Evolutionary conservation across 305 asterid genomes (phyloP).

Genomic region (Fraxinus albicans): DNA sequence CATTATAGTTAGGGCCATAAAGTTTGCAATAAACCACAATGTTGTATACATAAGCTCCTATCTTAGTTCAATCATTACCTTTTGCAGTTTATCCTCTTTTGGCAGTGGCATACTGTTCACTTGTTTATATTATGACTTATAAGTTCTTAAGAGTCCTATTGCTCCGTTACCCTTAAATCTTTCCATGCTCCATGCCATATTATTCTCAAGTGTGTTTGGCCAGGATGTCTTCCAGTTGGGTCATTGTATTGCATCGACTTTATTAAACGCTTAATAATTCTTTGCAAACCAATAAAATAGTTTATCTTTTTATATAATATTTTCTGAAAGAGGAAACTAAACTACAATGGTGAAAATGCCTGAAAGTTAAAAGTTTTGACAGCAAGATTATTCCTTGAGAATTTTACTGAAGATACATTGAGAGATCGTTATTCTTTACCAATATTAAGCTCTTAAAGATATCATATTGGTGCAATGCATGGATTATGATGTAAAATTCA

Average conservation of each 20-base stretch:
- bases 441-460: neutral
- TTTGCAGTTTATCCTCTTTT: neutral
- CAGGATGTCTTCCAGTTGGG: neutral
- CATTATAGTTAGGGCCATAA: constrained; percentile 5
- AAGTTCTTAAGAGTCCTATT: neutral
- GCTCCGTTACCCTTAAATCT: neutral
- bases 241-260: neutral
- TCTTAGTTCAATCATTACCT: neutral
- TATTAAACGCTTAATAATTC: neutral
- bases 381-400: neutral
- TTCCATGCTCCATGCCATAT: neutral
- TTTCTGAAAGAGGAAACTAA: neutral
- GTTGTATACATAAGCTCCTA: neutral
- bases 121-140: neutral
- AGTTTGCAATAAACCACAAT: neutral
- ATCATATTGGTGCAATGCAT: neutral
- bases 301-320: neutral
- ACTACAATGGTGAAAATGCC: neutral
- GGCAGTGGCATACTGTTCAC: neutral
- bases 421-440: neutral
- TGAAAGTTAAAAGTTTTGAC: neutral
- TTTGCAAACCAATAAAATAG: neutral
- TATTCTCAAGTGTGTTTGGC: neutral
- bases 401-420: neutral
- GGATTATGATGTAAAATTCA: neutral